Evolutionary conservation across 2,329 filamentous ascomycete species (phyloP), one percentile per base, ranked within the genome.

Genomic region (Arthrobotrys sphaeroides): DNA sequence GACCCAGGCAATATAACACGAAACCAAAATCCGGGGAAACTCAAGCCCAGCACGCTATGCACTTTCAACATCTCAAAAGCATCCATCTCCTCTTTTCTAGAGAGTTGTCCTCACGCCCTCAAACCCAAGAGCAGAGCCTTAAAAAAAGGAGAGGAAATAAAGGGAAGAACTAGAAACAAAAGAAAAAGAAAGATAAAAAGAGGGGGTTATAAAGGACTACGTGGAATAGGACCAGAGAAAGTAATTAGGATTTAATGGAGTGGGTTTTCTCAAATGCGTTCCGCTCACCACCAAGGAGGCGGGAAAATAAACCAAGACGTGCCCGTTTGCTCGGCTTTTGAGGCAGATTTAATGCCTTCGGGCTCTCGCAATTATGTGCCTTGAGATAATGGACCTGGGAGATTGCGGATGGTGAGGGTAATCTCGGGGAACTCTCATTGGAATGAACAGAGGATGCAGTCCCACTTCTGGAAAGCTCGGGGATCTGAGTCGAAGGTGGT

Each of bases 401-500:
- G 12, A 76, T 26, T 5, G 64, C 36, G 43, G 72, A 65, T 7
- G 72, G 74, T 26, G 78, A 77, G 24, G 78, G 78, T 16, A 78
- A 64, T 12, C 36, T 31, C 16, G 79, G 79, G 20, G 79, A 80
- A 24, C 75, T 79, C 24, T 78, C 79, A 38, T 78, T 77, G 16
- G 79, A 80, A 65, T 78, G 79, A 20, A 78, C 42, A 16, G 78
- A 76, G 1, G 79, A 77, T 16, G 77, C 60, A 20, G 77, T 79
- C 5, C 79, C 77, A 31, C 78, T 79, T 13, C 77, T 75, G 9
- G 78, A 74, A 7, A 80, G 77, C 18, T 77, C 68, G 2, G 79
- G 79, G 33, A 80, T 78, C 33, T 78, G 69, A 12, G 73, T 64
- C 1, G 78, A 79, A 31, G 78, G 77, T n/a, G 79, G 78, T 10